phyloP scores from a whole-genome alignment of 257 asterid species.

The Solanum stenotomum region DNA sequence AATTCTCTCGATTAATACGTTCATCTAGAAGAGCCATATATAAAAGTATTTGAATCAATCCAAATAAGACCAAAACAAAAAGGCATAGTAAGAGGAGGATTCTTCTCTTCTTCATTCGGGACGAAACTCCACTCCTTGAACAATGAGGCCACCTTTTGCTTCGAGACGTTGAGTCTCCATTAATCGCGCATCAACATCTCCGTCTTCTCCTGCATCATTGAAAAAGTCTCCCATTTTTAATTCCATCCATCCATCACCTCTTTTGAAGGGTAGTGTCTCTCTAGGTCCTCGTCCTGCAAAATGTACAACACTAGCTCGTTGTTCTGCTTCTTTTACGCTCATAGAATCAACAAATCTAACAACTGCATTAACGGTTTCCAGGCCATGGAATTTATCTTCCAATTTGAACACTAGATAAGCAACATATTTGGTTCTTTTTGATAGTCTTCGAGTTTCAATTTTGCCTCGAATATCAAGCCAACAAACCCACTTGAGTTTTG shows the following conservation, averaged over 20 bases:
- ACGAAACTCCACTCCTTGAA: background rate
- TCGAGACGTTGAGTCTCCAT: background rate
- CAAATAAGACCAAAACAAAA: background rate
- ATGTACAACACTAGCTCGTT: background rate
- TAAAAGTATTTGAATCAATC: background rate
- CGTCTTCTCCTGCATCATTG: background rate
- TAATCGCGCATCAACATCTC: constrained; percentile 32
- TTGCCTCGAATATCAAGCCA: constrained; percentile 13
- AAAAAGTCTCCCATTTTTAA: constrained; percentile 37
- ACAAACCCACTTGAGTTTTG: constrained; percentile 6
- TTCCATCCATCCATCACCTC: constrained; percentile 62
- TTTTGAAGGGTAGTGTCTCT: constrained; percentile 13
- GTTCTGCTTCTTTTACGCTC: background rate
- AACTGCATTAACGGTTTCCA: constrained; percentile 6
- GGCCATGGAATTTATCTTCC: constrained; percentile 24
- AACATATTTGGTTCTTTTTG: constrained; percentile 16
- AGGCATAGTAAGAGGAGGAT: no score
- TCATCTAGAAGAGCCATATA: background rate
- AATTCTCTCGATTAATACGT: background rate
- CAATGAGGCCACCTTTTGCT: background rate
- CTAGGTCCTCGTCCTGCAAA: constrained; percentile 6
- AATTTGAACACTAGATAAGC: constrained; percentile 33
- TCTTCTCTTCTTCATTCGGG: background rate
- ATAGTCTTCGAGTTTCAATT: constrained; percentile 1
- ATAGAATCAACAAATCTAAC: constrained; percentile 15